Evolutionary conservation across 208 protist species (phyloP), one percentile per base, ranked within the genome.

Genomic region (Trypanosoma lewisi): DNA sequence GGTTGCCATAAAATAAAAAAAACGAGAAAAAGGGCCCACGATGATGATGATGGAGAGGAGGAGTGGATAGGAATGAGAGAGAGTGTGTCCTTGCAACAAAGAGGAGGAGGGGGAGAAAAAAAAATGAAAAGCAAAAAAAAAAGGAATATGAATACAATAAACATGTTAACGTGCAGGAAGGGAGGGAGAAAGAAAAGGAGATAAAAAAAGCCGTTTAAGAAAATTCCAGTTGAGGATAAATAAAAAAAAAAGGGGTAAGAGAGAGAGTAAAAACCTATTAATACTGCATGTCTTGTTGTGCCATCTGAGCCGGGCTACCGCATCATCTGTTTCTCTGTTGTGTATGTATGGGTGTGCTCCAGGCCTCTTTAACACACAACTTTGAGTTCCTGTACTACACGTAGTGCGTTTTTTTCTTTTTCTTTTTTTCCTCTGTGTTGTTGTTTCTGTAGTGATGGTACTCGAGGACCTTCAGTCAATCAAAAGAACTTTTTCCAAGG

Each of bases 341-440:
- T 56, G n/a, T n/a, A n/a, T n/a, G n/a, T n/a, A n/a, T n/a, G n/a
- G n/a, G n/a, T n/a, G n/a, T n/a, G n/a, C n/a, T n/a, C n/a, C n/a
- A n/a, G n/a, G n/a, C n/a, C n/a, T n/a, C n/a, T n/a, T n/a, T n/a
- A n/a, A n/a, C n/a, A n/a, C n/a, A n/a, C n/a, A n/a, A n/a, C n/a
- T n/a, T n/a, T n/a, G n/a, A n/a, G n/a, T n/a, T n/a, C n/a, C n/a
- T n/a, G n/a, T n/a, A n/a, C n/a, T n/a, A n/a, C n/a, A n/a, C n/a
- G n/a, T 66, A 33, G 12, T 14, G 56, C 39, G n/a, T 47, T 56
- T 56, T 16, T 27, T 28, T 31, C 27, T 68, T 30, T 68, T 47
- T 67, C 54, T 68, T 28, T 62, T 67, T 74, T 57, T 45, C 39
- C 17, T n/a, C n/a, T 52, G 8, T 67, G 31, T 58, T 33, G 23